Conservation (phyloP, 345 rosid genomes). For the Aurinia saxatilis region DNA sequence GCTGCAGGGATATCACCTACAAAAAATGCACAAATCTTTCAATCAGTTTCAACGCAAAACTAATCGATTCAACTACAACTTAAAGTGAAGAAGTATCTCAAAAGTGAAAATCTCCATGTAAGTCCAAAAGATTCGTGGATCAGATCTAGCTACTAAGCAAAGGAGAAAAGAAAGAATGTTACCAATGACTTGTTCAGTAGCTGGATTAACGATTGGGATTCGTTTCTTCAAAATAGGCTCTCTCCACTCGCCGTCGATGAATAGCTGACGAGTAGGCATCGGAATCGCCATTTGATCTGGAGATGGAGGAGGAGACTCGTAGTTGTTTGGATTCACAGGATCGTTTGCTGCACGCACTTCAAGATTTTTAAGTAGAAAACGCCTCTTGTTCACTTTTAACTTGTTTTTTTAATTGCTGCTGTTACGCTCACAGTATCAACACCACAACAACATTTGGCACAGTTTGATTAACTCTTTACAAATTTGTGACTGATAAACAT, state of each 20-base stretch:
- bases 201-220: constrained; percentile 62
- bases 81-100: too few species aligned
- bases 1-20: constrained; percentile 89
- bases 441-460: too few species aligned
- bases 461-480: too few species aligned
- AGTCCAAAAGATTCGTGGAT: not conserved
- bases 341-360: too few species aligned
- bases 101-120: not conserved
- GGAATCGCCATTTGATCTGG: constrained; percentile 36
- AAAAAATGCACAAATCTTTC: not conserved
- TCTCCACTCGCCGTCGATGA: constrained; percentile 87
- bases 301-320: too few species aligned
- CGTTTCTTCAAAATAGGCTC: constrained; percentile 72
- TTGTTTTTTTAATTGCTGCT: too few species aligned
- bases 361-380: too few species aligned
- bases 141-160: not conserved
- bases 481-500: too few species aligned
- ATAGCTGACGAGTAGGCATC: constrained; percentile 54
- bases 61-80: not conserved
- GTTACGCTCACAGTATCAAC: too few species aligned
- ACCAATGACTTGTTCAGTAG: constrained; percentile 76
- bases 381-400: too few species aligned
- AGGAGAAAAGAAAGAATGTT: not conserved
- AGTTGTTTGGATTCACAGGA: too few species aligned
- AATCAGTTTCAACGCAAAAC: not conserved